Evolutionary conservation across 2,329 filamentous ascomycete genomes (phyloP), one percentile per base, ranked within the genome.

Genomic region (Colletotrichum abscissum): DNA sequence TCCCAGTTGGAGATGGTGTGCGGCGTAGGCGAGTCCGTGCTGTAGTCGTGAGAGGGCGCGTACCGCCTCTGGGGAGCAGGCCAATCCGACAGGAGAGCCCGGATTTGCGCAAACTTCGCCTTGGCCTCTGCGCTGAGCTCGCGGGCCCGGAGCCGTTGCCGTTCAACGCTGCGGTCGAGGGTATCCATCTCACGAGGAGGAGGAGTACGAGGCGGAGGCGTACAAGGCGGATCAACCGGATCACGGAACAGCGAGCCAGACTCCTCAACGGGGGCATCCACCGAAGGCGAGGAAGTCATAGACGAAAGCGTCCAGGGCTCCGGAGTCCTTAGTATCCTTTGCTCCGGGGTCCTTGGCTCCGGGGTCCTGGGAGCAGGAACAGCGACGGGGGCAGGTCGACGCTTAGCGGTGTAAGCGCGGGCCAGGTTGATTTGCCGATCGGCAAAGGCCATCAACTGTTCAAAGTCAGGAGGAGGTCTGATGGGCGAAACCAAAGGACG

Each of bases 1-100:
- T 69, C 66, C 30, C 59, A 69, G 66, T 64, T 62, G 11, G 66
- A 69, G 9, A 64, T 69, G 24, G 58, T 69, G 24, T 54, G 38
- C 54, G 66, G 66, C 16, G 66, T 69, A 12, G 66, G 66, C 19
- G 46, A 54, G 7, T 63, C 59, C 11, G 59, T 65, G 3, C 49
- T 56, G 33, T 69, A 64, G 52, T 69, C 67, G 60, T 69, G 49
- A n/a, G 46, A 65, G 11, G 64, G 26, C 19, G 49, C 24, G 49
- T 49, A 55, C 49, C 38, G 38, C 38, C 49, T 26, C 26, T 63
- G 52, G 38, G 46, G 19, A 33, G 9, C 14, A 12, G 33, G 12
- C 30, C 66, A 52, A 28, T 49, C 38, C 19, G 58, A 46, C 24
- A 42, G 16, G 24, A 56, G 49, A 54, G 59, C 58, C 24, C 63